A percentile compares a stretch with the other conserved stretches of the same genome.
Evolutionary conservation across 345 rosid genomes (phyloP).

Genomic region (Aquilaria yunnanensis): DNA sequence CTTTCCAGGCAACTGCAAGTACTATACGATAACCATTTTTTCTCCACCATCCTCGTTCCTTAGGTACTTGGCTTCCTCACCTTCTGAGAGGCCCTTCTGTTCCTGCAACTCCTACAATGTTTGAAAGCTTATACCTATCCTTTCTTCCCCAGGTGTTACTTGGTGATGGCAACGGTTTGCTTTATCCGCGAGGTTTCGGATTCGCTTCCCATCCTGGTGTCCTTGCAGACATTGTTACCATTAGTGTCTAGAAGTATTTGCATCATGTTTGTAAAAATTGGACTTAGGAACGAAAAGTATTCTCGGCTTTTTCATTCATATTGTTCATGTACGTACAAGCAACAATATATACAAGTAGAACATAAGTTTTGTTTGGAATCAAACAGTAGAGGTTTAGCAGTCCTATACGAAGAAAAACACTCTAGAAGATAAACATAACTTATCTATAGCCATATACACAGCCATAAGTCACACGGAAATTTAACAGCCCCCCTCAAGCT

Average conservation of each 20-base stretch:
- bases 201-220: conserved; percentile 88
- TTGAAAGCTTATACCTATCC: conserved; percentile 43
- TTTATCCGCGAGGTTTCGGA: conserved; percentile 96
- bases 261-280: conserved; percentile 38
- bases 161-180: conserved; percentile 93
- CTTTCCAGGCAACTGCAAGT: conserved; percentile 33
- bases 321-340: too few relatives aligned
- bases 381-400: too few relatives aligned
- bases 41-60: conserved; percentile 48
- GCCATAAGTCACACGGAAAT: too few relatives aligned
- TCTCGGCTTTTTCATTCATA: too few relatives aligned
- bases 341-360: too few relatives aligned
- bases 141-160: conserved; percentile 60
- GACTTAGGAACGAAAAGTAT: too few relatives aligned
- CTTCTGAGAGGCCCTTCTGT: conserved; percentile 84
- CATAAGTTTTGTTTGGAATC: too few relatives aligned
- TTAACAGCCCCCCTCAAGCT: too few relatives aligned
- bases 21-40: conserved; percentile 44
- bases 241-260: conserved; percentile 82
- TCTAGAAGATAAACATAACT: too few relatives aligned
- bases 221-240: conserved; percentile 66
- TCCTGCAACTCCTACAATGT: conserved; percentile 52
- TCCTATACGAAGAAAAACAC: too few relatives aligned
- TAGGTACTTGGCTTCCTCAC: conserved; percentile 86
- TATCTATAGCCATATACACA: too few relatives aligned